A percentile compares a stretch with the other conserved stretches of the same genome.
These are phyloP conservation scores for Friedmanniomyces simplex DNA, from an alignment of 495 filamentous ascomycete species.

Conservation along the genomic window DNA sequence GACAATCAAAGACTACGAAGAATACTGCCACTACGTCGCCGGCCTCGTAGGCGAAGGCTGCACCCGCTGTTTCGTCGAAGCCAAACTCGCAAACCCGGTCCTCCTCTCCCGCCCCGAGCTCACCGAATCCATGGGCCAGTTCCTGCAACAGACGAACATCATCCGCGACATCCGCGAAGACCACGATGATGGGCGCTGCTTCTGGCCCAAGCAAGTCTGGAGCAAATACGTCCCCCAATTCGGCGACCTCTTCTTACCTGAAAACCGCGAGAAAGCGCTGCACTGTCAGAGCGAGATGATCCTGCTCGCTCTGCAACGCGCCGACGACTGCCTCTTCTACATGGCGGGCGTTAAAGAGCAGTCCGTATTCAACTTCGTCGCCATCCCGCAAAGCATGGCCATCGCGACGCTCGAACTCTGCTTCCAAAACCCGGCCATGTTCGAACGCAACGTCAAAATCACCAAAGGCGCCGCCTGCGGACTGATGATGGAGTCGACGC, in stretches of 20 bases:
- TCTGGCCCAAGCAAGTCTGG: conserved; percentile 96
- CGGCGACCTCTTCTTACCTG: conserved; percentile 75
- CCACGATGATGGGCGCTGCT: conserved; percentile 66
- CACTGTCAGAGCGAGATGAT: conserved; percentile 94
- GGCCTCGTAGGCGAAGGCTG: conserved; percentile 89
- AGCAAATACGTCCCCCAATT: conserved; percentile 83
- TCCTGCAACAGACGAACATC: conserved; percentile 97
- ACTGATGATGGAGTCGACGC: conserved; percentile 83
- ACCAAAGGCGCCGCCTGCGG: conserved; percentile 88
- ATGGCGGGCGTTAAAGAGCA: conserved; percentile 93
- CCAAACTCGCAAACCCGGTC: conserved; percentile 74
- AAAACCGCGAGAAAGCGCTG: conserved; percentile 68
- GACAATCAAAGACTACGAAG: conserved; percentile 78
- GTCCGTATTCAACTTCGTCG: conserved; percentile 98
- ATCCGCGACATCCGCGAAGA: conserved; percentile 92
- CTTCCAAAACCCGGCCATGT: conserved; percentile 85
- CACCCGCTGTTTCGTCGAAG: conserved; percentile 83
- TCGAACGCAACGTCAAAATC: conserved; percentile 86
- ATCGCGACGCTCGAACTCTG: conserved; percentile 87
- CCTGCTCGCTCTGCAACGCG: conserved; percentile 73
- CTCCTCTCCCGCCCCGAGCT: conserved; percentile 68
- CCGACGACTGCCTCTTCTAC: conserved; percentile 91
- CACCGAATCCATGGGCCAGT: conserved; percentile 91
- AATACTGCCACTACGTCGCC: conserved; percentile 97
- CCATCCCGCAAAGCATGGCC: conserved; percentile 97